Evolutionary conservation across 306 rosid genomes (phyloP).

Genomic region (Quercus mongolica): DNA sequence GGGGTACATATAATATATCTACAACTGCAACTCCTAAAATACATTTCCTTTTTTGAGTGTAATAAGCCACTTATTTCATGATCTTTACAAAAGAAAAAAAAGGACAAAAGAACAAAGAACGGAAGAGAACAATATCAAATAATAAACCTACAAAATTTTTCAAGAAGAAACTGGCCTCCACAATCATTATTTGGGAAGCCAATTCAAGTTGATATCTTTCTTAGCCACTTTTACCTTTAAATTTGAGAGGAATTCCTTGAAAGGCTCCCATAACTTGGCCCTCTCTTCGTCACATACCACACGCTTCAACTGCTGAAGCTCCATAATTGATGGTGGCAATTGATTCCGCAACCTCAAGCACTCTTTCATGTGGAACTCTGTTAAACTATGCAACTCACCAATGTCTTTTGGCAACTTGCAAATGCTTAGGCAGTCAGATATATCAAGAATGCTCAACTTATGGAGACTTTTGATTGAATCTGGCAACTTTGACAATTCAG

Average conservation of each 20-base stretch:
- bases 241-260: neutral
- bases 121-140: too few species aligned
- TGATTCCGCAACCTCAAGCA: conserved; percentile 27
- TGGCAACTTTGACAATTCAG: conserved; percentile 25
- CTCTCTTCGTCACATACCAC: conserved; percentile 44
- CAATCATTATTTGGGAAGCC: neutral
- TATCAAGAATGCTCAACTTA: conserved; percentile 32
- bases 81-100: too few species aligned
- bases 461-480: conserved; percentile 21
- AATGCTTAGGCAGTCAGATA: conserved; percentile 38
- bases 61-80: too few species aligned
- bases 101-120: too few species aligned
- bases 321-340: conserved; percentile 24
- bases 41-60: too few species aligned
- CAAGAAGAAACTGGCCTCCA: neutral
- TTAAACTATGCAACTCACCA: conserved; percentile 34
- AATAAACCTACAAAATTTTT: neutral
- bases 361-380: conserved; percentile 35
- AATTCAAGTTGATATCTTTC: conserved; percentile 23
- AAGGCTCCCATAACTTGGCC: conserved; percentile 22
- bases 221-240: conserved; percentile 21
- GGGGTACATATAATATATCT: too few species aligned
- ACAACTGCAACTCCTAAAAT: too few species aligned
- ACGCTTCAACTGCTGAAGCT: conserved; percentile 16
- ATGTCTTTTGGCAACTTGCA: conserved; percentile 27